These are phyloP conservation scores for Elsinoe batatas DNA, from an alignment of 2,329 filamentous ascomycete genomes.

Conservation along the genomic window DNA sequence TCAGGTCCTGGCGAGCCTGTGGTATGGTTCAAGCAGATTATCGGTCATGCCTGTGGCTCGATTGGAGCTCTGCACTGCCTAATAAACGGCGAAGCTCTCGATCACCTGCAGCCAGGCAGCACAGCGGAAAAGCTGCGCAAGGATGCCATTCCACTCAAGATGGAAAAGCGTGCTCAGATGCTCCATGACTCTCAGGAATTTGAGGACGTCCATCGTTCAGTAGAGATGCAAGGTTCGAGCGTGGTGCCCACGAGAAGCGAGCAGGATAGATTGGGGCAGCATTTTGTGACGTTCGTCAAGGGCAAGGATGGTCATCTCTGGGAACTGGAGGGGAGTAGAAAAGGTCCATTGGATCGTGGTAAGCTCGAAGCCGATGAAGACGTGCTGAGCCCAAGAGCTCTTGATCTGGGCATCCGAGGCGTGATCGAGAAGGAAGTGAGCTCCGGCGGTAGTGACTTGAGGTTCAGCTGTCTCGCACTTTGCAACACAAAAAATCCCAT, in stretches of 20 bases:
- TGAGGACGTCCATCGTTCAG: conserved; percentile 35
- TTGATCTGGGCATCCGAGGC: conserved; percentile 32
- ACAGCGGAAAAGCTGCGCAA: conserved; percentile 37
- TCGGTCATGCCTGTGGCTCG: conserved; percentile 49
- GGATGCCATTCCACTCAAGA: conserved; percentile 35
- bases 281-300: conserved; percentile 41
- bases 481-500: not conserved
- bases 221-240: conserved; percentile 31
- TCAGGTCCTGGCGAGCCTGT: conserved; percentile 42
- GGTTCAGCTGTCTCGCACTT: conserved; percentile 38
- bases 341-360: conserved; percentile 38
- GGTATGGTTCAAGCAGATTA: conserved; percentile 51
- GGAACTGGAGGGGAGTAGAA: conserved; percentile 37
- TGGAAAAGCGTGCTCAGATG: conserved; percentile 39
- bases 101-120: conserved; percentile 35
- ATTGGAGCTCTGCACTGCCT: conserved; percentile 48
- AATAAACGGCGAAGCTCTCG: conserved; percentile 38
- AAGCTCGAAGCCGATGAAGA: conserved; percentile 33
- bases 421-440: conserved; percentile 29
- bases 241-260: conserved; percentile 23
- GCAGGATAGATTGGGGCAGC: conserved; percentile 26
- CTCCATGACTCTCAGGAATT: conserved; percentile 41
- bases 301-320: conserved; percentile 37
- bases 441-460: conserved; percentile 28
- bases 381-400: conserved; percentile 33